Evolutionary conservation across 75 land plant species (phyloP).

Genomic region (Picea sitchensis): DNA sequence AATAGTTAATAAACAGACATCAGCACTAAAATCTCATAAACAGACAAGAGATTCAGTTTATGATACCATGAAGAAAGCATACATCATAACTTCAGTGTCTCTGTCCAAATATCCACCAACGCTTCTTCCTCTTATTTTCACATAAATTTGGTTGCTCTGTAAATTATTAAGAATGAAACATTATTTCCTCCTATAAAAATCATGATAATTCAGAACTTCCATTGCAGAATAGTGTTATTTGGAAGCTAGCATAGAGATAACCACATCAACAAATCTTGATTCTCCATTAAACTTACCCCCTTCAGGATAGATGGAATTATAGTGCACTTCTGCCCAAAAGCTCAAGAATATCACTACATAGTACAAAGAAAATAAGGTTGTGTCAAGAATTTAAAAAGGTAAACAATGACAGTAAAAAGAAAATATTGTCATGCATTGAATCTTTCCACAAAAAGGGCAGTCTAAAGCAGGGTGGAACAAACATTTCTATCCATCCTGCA

Average conservation of each 20-base stretch:
- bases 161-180: neutral
- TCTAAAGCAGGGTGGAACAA: no score
- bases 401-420: no score
- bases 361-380: no score
- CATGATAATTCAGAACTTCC: neutral
- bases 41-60: neutral
- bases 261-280: neutral
- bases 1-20: neutral
- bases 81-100: constrained; percentile 2
- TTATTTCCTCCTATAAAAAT: neutral
- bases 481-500: no score
- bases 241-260: neutral
- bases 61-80: constrained; percentile 1
- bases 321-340: constrained; percentile 93
- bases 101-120: constrained; percentile 8
- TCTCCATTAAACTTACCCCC: constrained; percentile 35
- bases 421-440: no score
- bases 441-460: no score
- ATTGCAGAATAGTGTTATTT: neutral
- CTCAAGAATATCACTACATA: constrained; percentile 73
- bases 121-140: constrained; percentile 12
- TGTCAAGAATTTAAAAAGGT: no score
- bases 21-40: constrained; percentile 6
- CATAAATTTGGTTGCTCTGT: neutral
- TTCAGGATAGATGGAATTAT: constrained; percentile 78